Conservation (phyloP, 2,329 filamentous ascomycete species). For the Falciphora oryzae region DNA sequence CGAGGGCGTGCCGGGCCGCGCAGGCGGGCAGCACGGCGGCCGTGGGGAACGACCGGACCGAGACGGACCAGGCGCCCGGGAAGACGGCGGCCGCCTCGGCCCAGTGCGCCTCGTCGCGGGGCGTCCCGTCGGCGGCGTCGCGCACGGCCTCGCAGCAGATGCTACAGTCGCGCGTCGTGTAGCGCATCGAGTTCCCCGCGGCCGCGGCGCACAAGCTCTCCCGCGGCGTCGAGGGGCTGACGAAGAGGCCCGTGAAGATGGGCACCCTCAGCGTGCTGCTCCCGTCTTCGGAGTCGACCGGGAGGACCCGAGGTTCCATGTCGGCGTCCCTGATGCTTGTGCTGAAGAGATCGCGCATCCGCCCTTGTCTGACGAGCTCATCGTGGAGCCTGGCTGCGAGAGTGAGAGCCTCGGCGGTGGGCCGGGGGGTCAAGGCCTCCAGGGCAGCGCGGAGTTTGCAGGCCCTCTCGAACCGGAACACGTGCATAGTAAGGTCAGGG, state of each 20-base stretch:
- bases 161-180: conserved; percentile 12
- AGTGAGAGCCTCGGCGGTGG: conserved; percentile 1
- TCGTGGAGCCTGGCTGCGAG: conserved; percentile 8
- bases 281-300: conserved; percentile 9
- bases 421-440: conserved; percentile 6
- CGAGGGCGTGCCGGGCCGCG: conserved; percentile 11
- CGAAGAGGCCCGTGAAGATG: conserved; percentile 11
- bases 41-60: conserved; percentile 13
- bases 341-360: conserved; percentile 5
- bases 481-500: conserved; percentile 2
- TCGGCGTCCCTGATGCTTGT: neutral
- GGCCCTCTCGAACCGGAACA: conserved; percentile 5
- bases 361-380: neutral
- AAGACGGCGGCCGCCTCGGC: conserved; percentile 4
- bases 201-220: neutral
- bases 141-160: conserved; percentile 13
- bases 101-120: conserved; percentile 5
- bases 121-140: conserved; percentile 12
- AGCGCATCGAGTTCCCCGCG: neutral
- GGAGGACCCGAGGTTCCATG: neutral
- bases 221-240: neutral
- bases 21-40: conserved; percentile 12
- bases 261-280: conserved; percentile 10
- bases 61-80: conserved; percentile 11
- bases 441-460: conserved; percentile 2